Evolutionary conservation across 1,139 yeast species (phyloP).

Genomic region (Cylindricascospora bacillispora): DNA sequence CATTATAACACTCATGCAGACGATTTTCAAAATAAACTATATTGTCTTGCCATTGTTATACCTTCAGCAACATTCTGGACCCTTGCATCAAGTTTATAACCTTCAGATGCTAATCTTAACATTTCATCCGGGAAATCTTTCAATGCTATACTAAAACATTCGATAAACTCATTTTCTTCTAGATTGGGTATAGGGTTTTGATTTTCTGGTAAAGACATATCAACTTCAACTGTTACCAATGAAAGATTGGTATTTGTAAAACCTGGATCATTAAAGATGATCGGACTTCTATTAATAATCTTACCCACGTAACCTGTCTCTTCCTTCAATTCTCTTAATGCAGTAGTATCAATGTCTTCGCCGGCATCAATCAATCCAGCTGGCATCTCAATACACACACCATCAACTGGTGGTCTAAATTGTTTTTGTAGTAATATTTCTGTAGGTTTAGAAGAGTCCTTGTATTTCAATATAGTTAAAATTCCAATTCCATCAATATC

Average conservation of each 20-base stretch:
- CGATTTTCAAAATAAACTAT: slow-evolving; percentile 16
- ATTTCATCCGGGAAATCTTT: slow-evolving; percentile 43
- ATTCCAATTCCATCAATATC: slow-evolving; percentile 80
- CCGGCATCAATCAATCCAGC: slow-evolving; percentile 87
- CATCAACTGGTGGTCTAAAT: slow-evolving; percentile 82
- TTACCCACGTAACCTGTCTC: slow-evolving; percentile 79
- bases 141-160: slow-evolving; percentile 61
- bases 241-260: slow-evolving; percentile 82
- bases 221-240: slow-evolving; percentile 69
- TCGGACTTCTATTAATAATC: slow-evolving; percentile 36
- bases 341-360: slow-evolving; percentile 68
- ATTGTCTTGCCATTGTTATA: slow-evolving; percentile 35
- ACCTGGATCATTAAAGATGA: slow-evolving; percentile 82
- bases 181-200: slow-evolving; percentile 55
- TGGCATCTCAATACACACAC: slow-evolving; percentile 84
- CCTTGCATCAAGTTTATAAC: slow-evolving; percentile 74
- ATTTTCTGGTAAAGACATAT: slow-evolving; percentile 52
- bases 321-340: slow-evolving; percentile 74
- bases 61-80: slow-evolving; percentile 82
- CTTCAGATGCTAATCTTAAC: slow-evolving; percentile 41
- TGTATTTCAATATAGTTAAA: slow-evolving; percentile 48
- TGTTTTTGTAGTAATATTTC: slow-evolving; percentile 66
- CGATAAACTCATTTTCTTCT: slow-evolving; percentile 85
- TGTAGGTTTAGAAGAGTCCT: slow-evolving; percentile 38
- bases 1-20: background rate